Base-by-base conservation (phyloP, 805 yeast genomes). In the Kuraishia cidri region DNA sequence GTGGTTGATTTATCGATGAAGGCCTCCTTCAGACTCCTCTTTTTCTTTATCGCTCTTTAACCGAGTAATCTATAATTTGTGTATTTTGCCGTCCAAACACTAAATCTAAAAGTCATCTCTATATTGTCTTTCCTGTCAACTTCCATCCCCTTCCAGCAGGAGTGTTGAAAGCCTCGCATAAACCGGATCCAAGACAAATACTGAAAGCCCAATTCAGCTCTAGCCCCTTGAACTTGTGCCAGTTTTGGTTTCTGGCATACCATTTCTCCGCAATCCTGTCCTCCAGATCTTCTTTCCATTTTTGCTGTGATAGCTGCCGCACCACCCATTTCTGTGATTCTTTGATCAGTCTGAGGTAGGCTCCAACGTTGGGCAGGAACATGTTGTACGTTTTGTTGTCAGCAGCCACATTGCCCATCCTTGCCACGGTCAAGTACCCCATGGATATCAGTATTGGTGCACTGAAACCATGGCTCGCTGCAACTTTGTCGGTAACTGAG, bases 121-220 rank as follows among this genome's bases (percentile, higher is more conserved):
- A 37, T 22, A 44, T 12, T 13, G 28, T 37, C 29, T 47, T 47
- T 5, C 74, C 75, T 4, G 74, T 68, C 22, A 67, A 52, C 40
- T 60, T 58, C 66, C 72, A 69, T 2, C 74, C 74, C 32, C 65
- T 52, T 3, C 77, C 77, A 2, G 66, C 70, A 2, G 72, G 71
- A 0, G 79, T 69, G 29, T 62, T 60, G 43, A 70, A 70, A 6
- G 66, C 69, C 41, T 73, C 79, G 3, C 68, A 47, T 1, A 60
- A 44, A 0, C 80, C 81, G 16, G 63, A 51, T 1, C 80, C 81
- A 32, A 64, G 52, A 32, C 72, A 59, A 33, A 65, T 66, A 12
- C 75, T 71, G 10, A 74, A 41, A 2, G 63, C 46, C 75, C 78
- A 75, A 21, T 57, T 43, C 26, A 72, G 44, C 37, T 65, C 68